Base-by-base conservation (phyloP, 2,329 filamentous ascomycete species). In the Colletotrichum filicis region DNA sequence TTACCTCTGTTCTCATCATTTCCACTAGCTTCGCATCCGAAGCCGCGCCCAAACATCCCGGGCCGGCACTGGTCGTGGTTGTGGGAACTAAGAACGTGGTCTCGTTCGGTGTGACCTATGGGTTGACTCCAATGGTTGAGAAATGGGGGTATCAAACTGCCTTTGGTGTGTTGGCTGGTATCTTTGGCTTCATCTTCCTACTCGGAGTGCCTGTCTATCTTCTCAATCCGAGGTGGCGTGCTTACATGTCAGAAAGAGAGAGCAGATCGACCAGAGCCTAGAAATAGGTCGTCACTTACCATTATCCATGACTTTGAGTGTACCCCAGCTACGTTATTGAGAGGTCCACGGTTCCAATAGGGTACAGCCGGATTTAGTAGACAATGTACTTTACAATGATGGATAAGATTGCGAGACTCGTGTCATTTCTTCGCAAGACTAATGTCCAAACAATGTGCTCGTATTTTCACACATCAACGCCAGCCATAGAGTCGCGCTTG, bases 1-100 rank as follows among this genome's bases (percentile, higher is more conserved):
- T 82, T 64, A 79, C 78, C 3, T 74, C 76, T 4, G 79, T 76
- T 64, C 76, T 68, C 67, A 80, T 75, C 75, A 78, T 73, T 68
- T 77, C 80, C 0, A 81, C 81, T 2, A 79, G 79, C 1, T 82
- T 82, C 61, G 80, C 81, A 1, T 76, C 81, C 1, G 80, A 83
- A 66, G 78, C 78, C 1, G 78, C 78, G 74, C 78, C 80, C n/a
- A 79, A 80, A 67, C 79, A 81, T 75, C 79, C 80, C 0, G 80
- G 80, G 5, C 78, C 80, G 7, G 80, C 80, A 4, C 60, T 82
- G 42, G 79, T 82, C 8, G 76, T 79, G 12, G 80, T 82, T 8
- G 77, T 81, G 1, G 80, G 80, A 5, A 75, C 76, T 58, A 81
- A 82, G 75, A 82, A 82, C 67, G 78, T 82, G 19, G 75, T 82